Percentiles rank a stretch among this genome's conserved stretches.
Conservation (phyloP, 2,329 filamentous ascomycete genomes). For the Penicillium sp. region DNA sequence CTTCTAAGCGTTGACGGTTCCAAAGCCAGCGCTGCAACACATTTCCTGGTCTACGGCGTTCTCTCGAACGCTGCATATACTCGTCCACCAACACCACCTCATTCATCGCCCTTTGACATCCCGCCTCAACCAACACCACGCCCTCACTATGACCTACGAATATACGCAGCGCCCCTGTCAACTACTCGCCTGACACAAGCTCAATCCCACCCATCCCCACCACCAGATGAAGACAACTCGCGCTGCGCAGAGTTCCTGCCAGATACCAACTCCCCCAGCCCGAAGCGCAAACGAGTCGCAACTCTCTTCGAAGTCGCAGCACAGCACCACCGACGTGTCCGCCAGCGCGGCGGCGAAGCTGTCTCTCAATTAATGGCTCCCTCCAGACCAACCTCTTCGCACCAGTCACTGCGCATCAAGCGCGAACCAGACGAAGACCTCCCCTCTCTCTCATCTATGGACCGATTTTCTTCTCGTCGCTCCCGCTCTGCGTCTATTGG, state of each 20-base stretch:
- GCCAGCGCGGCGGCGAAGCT: constrained; percentile 42
- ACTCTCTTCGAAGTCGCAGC: constrained; percentile 45
- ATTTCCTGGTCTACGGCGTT: constrained; percentile 43
- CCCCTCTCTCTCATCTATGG: constrained; percentile 27
- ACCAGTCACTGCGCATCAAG: constrained; percentile 37
- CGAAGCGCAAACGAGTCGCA: constrained; percentile 46
- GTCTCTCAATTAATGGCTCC: constrained; percentile 45
- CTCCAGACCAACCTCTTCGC: constrained; percentile 30
- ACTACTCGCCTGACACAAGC: constrained; percentile 35
- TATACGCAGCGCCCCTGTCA: constrained; percentile 42
- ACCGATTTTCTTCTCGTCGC: constrained; percentile 31
- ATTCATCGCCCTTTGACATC: constrained; percentile 32
- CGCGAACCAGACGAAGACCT: constrained; percentile 36
- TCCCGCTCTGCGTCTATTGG: constrained; percentile 38
- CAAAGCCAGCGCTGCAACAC: constrained; percentile 30
- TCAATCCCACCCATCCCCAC: constrained; percentile 37
- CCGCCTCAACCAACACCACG: constrained; percentile 10
- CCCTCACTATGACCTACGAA: constrained; percentile 33
- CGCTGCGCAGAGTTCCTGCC: constrained; percentile 40
- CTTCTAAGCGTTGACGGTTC: constrained; percentile 34
- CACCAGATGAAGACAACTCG: constrained; percentile 23
- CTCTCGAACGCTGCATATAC: constrained; percentile 33
- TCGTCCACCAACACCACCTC: constrained; percentile 39
- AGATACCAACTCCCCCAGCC: constrained; percentile 41
- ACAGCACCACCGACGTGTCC: constrained; percentile 44